Base-by-base conservation (phyloP, 805 yeast genomes). In the Ogataea pini region DNA sequence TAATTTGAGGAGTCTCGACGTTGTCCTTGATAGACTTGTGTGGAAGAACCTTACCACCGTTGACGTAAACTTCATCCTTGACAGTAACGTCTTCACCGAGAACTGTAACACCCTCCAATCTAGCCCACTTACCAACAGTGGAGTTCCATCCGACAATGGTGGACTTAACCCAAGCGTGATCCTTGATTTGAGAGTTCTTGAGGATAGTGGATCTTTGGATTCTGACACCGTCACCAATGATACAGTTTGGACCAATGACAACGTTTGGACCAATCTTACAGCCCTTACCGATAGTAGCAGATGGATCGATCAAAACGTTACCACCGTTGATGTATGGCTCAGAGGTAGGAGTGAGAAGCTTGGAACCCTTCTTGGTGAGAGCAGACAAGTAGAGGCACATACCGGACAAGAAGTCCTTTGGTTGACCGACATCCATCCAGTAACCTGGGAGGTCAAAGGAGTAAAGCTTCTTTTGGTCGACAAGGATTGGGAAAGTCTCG, bases 381-480 rank as follows among this genome's bases (percentile, higher is more conserved):
- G 98, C 85, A 70, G 86, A 79, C 72, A 94, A 80, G 80, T 91
- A 94, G 57, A 92, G 78, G 62, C 90, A 83, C 64, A 97, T 89
- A 72, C 99, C 99, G 51, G 96, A 84, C 58, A 94, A 76, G 85
- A 90, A 94, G 76, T 94, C 99, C 83, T 92, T 94, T 81, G 99
- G 99, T 80, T 94, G 99, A 73, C 99, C 99, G 61, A 94, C 97
- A 73, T 94, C 99, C 99, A 94, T 94, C 99, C 99, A 94, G 88
- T 84, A 94, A 59, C 99, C 98, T 79, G 94, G 97, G 68, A 94
- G 83, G 73, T 94, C 99, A 67, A 88, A 94, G 47, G 98, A 91
- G 80, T 85, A 94, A 65, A 94, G 80, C 52, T 85, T 80, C 68
- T 86, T 90, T 69, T 85, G 76, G 74, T 88, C 95, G 59, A 95